A percentile compares a stretch with the other conserved stretches of the same genome.
phyloP scores from a whole-genome alignment of 148 eudicot species.

The Arctostaphylos glauca region DNA sequence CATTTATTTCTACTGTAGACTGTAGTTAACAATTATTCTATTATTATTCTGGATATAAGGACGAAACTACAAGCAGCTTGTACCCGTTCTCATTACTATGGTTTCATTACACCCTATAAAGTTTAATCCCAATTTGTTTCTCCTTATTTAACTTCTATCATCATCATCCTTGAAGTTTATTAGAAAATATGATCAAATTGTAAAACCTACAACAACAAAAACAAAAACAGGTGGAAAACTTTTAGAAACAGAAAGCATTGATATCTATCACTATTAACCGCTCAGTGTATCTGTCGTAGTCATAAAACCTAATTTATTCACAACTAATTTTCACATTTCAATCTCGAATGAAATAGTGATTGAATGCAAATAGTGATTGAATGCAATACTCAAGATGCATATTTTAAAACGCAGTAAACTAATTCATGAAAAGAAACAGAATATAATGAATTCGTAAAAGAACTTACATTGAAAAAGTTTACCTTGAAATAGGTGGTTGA shows the following conservation, averaged over 20 bases:
- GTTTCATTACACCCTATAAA: background rate
- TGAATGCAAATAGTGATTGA: no score
- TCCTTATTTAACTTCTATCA: background rate
- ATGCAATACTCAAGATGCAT: background rate
- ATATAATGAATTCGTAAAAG: background rate
- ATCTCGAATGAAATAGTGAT: background rate
- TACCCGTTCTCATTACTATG: background rate
- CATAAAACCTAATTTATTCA: background rate
- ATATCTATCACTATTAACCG: background rate
- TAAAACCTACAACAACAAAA: background rate
- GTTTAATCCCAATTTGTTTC: background rate
- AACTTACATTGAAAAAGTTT: background rate
- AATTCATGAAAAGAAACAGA: background rate
- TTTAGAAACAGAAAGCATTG: background rate
- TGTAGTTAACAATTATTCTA: background rate
- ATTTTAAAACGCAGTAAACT: background rate
- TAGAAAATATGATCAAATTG: background rate
- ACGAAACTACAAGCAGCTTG: background rate
- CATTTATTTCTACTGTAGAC: background rate
- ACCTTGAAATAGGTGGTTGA: slow-evolving; percentile 13
- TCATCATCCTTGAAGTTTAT: no score
- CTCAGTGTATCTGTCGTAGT: background rate
- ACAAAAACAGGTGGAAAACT: background rate
- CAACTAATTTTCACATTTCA: background rate
- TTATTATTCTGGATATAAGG: background rate